A percentile compares a stretch with the other conserved stretches of the same genome.
Evolutionary conservation across 192 early-diverging fungal genomes (phyloP).

Genomic region (Entomortierella parvispora): DNA sequence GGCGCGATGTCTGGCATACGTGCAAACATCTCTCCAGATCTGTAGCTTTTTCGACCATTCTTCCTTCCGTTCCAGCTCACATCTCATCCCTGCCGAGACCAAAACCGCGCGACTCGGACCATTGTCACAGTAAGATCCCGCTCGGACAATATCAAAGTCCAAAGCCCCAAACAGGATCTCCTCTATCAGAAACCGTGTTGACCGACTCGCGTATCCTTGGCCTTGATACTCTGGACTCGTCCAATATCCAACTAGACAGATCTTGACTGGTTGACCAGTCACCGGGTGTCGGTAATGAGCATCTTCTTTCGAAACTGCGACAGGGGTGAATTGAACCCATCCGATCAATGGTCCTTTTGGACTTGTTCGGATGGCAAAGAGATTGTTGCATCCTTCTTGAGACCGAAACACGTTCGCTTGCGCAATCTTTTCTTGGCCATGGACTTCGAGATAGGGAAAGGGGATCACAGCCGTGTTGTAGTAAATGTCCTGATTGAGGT

Average conservation of each 20-base stretch:
- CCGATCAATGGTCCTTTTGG: no score
- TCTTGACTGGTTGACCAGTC: slow-evolving; percentile 8
- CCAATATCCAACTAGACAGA: slow-evolving; percentile 33
- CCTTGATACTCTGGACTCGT: slow-evolving; percentile 28
- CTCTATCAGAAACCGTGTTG: slow-evolving; percentile 12
- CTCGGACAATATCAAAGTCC: slow-evolving; percentile 24
- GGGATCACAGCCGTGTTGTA: no score
- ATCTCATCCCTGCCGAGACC: slow-evolving; percentile 14
- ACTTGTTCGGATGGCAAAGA: no score
- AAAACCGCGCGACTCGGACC: slow-evolving; percentile 15
- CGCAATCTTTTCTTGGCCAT: no score
- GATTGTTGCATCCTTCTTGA: no score
- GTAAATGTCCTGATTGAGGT: no score
- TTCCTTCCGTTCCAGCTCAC: slow-evolving; percentile 14
- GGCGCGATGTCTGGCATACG: no score
- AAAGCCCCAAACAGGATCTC: slow-evolving; percentile 18
- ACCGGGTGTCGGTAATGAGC: slow-evolving; percentile 11
- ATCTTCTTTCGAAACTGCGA: neutral
- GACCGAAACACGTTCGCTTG: no score
- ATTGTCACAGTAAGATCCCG: slow-evolving; percentile 14
- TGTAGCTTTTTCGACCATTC: no score
- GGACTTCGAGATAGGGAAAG: no score
- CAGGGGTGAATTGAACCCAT: neutral
- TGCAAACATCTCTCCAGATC: no score
- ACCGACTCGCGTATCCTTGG: slow-evolving; percentile 18